A percentile compares a stretch with the other conserved stretches of the same genome.
Evolutionary conservation across 176 grass and related monocot species (phyloP).

Genomic region (Alloteropsis semialata): DNA sequence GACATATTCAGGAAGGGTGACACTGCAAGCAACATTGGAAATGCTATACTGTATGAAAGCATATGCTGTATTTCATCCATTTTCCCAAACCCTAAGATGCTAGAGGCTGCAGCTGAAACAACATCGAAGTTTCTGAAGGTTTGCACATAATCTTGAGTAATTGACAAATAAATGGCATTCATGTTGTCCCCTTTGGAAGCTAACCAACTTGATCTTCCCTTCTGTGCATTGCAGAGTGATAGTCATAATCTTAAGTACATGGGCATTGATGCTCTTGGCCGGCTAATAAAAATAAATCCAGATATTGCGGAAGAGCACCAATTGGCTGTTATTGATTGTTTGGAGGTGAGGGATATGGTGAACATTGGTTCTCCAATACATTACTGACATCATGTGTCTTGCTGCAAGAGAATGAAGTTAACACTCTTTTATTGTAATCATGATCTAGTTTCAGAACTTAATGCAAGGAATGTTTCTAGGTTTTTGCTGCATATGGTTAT

Average conservation of each 20-base stretch:
- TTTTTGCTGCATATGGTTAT: background rate
- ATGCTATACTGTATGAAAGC: conserved; percentile 93
- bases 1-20: conserved; percentile 98
- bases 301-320: conserved; percentile 99
- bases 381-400: background rate
- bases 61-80: conserved; percentile 99
- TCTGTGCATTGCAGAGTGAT: conserved; percentile 65
- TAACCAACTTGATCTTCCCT: background rate
- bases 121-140: conserved; percentile 99
- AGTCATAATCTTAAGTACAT: conserved; percentile 99
- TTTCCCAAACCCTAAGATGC: conserved; percentile 84
- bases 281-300: conserved; percentile 97
- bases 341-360: conserved; percentile 65
- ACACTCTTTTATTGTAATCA: conserved; percentile 14
- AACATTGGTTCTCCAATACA: background rate
- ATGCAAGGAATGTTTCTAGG: background rate
- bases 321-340: conserved; percentile 97
- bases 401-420: conserved; percentile 13
- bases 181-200: background rate
- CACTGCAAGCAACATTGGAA: conserved; percentile 93
- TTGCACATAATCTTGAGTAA: conserved; percentile 9
- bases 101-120: conserved; percentile 89
- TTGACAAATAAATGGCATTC: background rate
- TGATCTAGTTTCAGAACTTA: background rate
- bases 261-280: conserved; percentile 97